Evolutionary conservation across 2,329 filamentous ascomycete species (phyloP).

Genomic region (Fusarium acutatum): DNA sequence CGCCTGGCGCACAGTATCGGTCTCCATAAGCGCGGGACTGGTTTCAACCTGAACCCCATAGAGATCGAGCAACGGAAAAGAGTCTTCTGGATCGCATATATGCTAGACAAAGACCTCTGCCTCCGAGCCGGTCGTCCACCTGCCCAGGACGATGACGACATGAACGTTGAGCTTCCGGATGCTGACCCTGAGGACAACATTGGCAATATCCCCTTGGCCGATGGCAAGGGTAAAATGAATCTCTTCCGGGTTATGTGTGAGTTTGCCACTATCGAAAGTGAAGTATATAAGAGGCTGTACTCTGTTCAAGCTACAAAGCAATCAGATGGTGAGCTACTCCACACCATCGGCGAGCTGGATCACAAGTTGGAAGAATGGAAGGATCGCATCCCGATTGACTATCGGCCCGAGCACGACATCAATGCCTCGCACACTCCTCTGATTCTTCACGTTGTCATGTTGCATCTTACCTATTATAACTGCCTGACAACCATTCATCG

Average conservation of each 20-base stretch:
- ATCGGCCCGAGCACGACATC: conserved; percentile 97
- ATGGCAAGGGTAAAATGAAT: conserved; percentile 93
- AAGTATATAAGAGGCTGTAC: conserved; percentile 92
- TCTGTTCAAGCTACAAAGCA: conserved; percentile 92
- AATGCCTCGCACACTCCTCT: conserved; percentile 90
- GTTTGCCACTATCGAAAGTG: conserved; percentile 90
- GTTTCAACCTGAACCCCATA: conserved; percentile 91
- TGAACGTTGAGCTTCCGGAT: conserved; percentile 96
- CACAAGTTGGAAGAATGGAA: conserved; percentile 94
- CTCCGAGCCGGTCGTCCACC: conserved; percentile 67
- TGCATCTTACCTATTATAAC: conserved; percentile 98
- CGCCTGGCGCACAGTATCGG: conserved; percentile 93
- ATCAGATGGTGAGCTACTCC: conserved; percentile 89
- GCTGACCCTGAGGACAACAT: conserved; percentile 92
- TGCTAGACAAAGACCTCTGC: conserved; percentile 71
- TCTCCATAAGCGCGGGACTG: conserved; percentile 89
- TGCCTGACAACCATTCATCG: conserved; percentile 97
- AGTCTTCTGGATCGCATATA: conserved; percentile 73
- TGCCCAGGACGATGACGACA: conserved; percentile 72
- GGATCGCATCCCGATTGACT: conserved; percentile 92
- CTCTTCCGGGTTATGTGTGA: conserved; percentile 93
- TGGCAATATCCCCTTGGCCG: conserved; percentile 89
- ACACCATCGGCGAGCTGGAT: conserved; percentile 95
- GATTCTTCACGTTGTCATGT: conserved; percentile 91
- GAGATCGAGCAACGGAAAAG: conserved; percentile 88